Base-by-base conservation (phyloP, 208 protist genomes). In the Crithidia thermophila region DNA sequence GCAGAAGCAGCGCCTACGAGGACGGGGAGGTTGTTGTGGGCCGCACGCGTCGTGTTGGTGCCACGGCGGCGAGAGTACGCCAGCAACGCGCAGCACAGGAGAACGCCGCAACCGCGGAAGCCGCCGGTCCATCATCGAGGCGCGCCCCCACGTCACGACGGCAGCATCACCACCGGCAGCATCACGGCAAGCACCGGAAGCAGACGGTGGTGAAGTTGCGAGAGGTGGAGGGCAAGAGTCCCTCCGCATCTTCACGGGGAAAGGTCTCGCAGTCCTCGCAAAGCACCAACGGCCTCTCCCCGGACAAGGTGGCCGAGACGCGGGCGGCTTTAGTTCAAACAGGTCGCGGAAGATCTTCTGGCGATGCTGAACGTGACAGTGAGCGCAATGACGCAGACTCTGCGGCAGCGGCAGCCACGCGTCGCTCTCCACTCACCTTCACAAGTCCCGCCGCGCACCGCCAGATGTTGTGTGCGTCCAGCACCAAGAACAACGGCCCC, bases 281-380 rank as follows among this genome's bases (percentile, higher is more conserved):
- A 2, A 70, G 59, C 64, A 69, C 67, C 18, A 67, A 66, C 40
- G 64, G 52, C 2, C 68, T 65, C 10, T 66, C 68, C 0, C 64
- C 64, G 9, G 55, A 81, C 45, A 18, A 53, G 28, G 61, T 42
- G 20, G 57, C 27, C 8, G 47, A 49, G 21, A n/a, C n/a, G n/a
- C n/a, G n/a, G n/a, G n/a, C n/a, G n/a, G n/a, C n/a, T n/a, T n/a
- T n/a, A n/a, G n/a, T n/a, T n/a, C n/a, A n/a, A n/a, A n/a, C n/a
- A n/a, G n/a, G n/a, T n/a, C n/a, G n/a, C n/a, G n/a, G n/a, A n/a
- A n/a, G n/a, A n/a, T n/a, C n/a, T n/a, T 16, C 7, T 0, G 21
- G 3, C 20, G n/a, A 3, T 27, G 23, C 7, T 18, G 13, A 11
- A 21, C 11, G n/a, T n/a, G n/a, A n/a, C n/a, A n/a, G n/a, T n/a